Conservation (phyloP, 768 basidiomycete genomes). For the Mycena maculata region DNA sequence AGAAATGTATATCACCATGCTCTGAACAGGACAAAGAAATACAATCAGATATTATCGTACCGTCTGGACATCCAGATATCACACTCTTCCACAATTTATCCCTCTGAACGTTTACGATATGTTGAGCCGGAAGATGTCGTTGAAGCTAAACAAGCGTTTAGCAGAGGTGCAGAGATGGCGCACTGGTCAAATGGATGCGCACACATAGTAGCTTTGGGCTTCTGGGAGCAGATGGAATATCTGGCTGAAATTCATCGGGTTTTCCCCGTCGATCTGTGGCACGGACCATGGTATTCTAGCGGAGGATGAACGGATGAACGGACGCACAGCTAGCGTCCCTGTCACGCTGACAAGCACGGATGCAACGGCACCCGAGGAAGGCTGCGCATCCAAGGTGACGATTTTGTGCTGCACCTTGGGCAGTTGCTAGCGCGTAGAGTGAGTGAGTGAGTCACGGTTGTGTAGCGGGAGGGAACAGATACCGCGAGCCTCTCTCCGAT, state of each 20-base stretch:
- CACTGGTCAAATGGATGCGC: slow-evolving; percentile 43
- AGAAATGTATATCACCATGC: no score
- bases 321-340: not conserved
- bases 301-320: not conserved
- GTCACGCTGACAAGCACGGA: not conserved
- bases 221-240: slow-evolving; percentile 92
- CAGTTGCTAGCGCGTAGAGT: slow-evolving; percentile 39
- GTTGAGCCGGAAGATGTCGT: slow-evolving; percentile 95
- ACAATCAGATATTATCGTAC: no score
- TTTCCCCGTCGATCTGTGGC: slow-evolving; percentile 82
- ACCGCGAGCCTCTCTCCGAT: slow-evolving; percentile 78
- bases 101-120: slow-evolving; percentile 55
- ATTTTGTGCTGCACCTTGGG: not conserved
- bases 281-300: not conserved
- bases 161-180: not conserved
- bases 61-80: not conserved
- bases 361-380: not conserved
- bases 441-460: slow-evolving; percentile 15
- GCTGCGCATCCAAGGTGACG: not conserved
- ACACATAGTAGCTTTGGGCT: slow-evolving; percentile 87
- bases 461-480: not conserved
- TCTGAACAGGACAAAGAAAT: no score
- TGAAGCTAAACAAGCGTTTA: slow-evolving; percentile 60
- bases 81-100: not conserved
- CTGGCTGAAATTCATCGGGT: slow-evolving; percentile 92